phyloP scores from a whole-genome alignment of 805 yeast genomes.

The Cyberlindnera nakhonratchasimensis region DNA sequence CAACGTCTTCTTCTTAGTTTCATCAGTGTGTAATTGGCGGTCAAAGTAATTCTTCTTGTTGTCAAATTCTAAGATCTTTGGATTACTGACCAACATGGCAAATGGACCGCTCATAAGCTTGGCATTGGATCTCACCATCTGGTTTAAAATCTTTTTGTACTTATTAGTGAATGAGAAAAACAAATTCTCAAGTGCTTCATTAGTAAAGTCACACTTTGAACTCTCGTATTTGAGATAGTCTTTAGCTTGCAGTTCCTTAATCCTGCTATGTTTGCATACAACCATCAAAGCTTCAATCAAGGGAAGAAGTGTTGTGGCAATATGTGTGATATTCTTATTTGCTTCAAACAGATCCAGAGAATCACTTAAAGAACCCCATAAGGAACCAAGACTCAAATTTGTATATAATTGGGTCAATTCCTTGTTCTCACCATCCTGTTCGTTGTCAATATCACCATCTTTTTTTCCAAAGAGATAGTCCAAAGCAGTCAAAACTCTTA shows the following conservation, averaged over 20 bases:
- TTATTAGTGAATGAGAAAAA: constrained; percentile 86
- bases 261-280: constrained; percentile 84
- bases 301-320: constrained; percentile 81
- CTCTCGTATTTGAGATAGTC: constrained; percentile 60
- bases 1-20: constrained; percentile 43
- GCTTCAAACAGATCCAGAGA: constrained; percentile 63
- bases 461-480: constrained; percentile 63
- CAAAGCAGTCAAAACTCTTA: constrained; percentile 81
- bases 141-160: constrained; percentile 82
- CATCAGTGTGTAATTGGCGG: constrained; percentile 58
- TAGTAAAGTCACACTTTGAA: constrained; percentile 60
- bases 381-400: constrained; percentile 62
- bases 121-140: constrained; percentile 87
- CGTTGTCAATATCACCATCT: constrained; percentile 22
- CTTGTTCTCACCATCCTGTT: constrained; percentile 31
- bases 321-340: constrained; percentile 50
- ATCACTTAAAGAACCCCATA: constrained; percentile 84
- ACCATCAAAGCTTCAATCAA: constrained; percentile 91
- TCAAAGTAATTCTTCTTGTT: constrained; percentile 86
- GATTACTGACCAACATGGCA: constrained; percentile 81
- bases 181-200: constrained; percentile 71
- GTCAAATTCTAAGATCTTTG: constrained; percentile 89
- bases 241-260: constrained; percentile 51
- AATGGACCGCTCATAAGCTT: constrained; percentile 95
- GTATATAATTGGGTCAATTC: constrained; percentile 61